These are phyloP conservation scores for Hymenoscyphus infarciens DNA, from an alignment of 2,329 filamentous ascomycete genomes.

Conservation along the genomic window DNA sequence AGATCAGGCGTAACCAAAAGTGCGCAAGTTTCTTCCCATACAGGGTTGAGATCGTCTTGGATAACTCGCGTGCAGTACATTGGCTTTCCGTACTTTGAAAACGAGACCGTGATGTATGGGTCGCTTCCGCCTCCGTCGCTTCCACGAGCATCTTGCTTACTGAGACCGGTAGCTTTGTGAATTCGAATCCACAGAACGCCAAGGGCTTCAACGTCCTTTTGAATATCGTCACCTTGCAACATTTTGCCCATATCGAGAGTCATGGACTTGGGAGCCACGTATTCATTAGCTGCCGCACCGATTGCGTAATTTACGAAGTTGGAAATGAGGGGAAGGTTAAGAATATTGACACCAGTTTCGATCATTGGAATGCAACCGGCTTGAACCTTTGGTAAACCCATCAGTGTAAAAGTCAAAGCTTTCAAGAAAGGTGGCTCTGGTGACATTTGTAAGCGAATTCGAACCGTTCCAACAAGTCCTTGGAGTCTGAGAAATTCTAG, in stretches of 20 bases:
- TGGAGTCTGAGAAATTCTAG: slow-evolving; percentile 69
- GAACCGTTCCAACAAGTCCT: slow-evolving; percentile 82
- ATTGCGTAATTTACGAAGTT: slow-evolving; percentile 77
- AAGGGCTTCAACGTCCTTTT: slow-evolving; percentile 81
- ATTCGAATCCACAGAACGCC: slow-evolving; percentile 93
- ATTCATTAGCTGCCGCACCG: slow-evolving; percentile 79
- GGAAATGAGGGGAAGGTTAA: slow-evolving; percentile 88
- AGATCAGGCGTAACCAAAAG: slow-evolving; percentile 84
- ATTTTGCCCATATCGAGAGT: slow-evolving; percentile 87
- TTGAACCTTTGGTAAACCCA: slow-evolving; percentile 86
- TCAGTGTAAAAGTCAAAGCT: slow-evolving; percentile 86
- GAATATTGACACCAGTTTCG: slow-evolving; percentile 82
- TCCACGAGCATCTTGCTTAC: slow-evolving; percentile 84
- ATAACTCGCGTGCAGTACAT: slow-evolving; percentile 98
- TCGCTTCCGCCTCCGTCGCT: slow-evolving; percentile 86
- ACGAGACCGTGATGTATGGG: slow-evolving; percentile 90
- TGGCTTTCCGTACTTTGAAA: slow-evolving; percentile 95
- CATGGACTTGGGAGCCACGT: slow-evolving; percentile 92
- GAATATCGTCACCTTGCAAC: slow-evolving; percentile 84
- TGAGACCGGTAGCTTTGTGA: slow-evolving; percentile 79
- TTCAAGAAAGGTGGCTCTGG: slow-evolving; percentile 92
- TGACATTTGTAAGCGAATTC: slow-evolving; percentile 77
- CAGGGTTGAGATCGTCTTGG: slow-evolving; percentile 86
- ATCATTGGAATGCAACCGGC: slow-evolving; percentile 91
- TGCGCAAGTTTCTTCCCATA: slow-evolving; percentile 86